Percentiles rank a stretch among this genome's conserved stretches.
Conservation (phyloP, 2,329 filamentous ascomycete genomes). For the Ambrosiella beaveri region DNA sequence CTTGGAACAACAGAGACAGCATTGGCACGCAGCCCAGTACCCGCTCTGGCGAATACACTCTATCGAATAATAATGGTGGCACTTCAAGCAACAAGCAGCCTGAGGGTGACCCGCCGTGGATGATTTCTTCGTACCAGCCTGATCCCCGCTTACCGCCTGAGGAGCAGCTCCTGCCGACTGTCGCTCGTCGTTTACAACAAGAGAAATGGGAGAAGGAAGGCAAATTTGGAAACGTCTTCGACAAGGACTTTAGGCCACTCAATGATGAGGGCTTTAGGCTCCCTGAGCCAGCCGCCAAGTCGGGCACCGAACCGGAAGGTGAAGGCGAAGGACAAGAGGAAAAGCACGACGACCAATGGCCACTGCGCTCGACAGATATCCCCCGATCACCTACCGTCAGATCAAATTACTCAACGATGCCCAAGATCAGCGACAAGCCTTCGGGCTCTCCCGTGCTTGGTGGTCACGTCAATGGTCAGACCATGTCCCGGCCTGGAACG, state of each 20-base stretch:
- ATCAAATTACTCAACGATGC: constrained; percentile 43
- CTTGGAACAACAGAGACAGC: constrained; percentile 31
- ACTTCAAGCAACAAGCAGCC: constrained; percentile 41
- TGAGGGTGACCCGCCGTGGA: constrained; percentile 91
- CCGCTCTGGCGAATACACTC: constrained; percentile 38
- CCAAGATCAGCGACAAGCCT: constrained; percentile 32
- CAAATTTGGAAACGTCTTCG: constrained; percentile 68
- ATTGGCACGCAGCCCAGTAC: constrained; percentile 46
- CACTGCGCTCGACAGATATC: constrained; percentile 30
- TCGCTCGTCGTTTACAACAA: constrained; percentile 78
- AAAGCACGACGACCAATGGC: constrained; percentile 35
- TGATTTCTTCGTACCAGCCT: constrained; percentile 86
- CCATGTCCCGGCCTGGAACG: constrained; percentile 3
- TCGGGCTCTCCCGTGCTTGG: constrained; percentile 20
- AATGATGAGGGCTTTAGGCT: constrained; percentile 43
- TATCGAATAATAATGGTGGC: constrained; percentile 13
- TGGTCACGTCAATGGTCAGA: constrained; percentile 15
- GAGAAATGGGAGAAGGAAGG: constrained; percentile 92
- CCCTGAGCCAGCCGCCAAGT: constrained; percentile 20
- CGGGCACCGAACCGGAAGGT: constrained; percentile 14
- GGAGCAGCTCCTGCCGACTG: constrained; percentile 86
- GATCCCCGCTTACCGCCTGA: constrained; percentile 88
- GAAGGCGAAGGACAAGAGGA: constrained; percentile 10
- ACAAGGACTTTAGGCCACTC: constrained; percentile 71
- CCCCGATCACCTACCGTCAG: constrained; percentile 26